A percentile compares a stretch with the other conserved stretches of the same genome.
phyloP scores from a whole-genome alignment of 2,329 filamentous ascomycete genomes.

The Chaetomiaceae sp. region DNA sequence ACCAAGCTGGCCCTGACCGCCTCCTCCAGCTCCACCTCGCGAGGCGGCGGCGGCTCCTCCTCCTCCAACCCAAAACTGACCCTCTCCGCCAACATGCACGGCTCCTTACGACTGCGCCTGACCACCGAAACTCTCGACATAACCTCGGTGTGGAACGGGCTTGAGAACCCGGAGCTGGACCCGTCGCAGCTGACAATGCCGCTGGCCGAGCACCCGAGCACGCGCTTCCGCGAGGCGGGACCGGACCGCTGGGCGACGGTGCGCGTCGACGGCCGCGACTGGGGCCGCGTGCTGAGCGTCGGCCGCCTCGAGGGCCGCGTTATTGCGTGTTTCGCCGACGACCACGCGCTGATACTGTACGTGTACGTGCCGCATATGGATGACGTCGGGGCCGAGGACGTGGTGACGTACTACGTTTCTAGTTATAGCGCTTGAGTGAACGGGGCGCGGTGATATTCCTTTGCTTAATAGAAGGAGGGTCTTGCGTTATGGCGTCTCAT shows the following conservation, averaged over 20 bases:
- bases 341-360: slow-evolving; percentile 75
- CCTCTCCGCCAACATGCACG: slow-evolving; percentile 90
- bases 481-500: no score
- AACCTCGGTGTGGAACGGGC: slow-evolving; percentile 74
- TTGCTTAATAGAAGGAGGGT: neutral
- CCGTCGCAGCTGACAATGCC: slow-evolving; percentile 65
- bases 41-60: slow-evolving; percentile 21
- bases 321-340: slow-evolving; percentile 82
- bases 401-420: slow-evolving; percentile 55
- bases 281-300: slow-evolving; percentile 90
- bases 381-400: slow-evolving; percentile 58
- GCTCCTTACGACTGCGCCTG: slow-evolving; percentile 72
- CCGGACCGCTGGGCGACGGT: slow-evolving; percentile 85
- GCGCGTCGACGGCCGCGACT: slow-evolving; percentile 86
- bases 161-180: slow-evolving; percentile 84
- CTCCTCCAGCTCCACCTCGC: slow-evolving; percentile 24
- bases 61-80: slow-evolving; percentile 62
- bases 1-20: slow-evolving; percentile 65
- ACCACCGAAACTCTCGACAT: slow-evolving; percentile 80
- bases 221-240: slow-evolving; percentile 67
- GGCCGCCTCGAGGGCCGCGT: slow-evolving; percentile 83
- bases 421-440: slow-evolving; percentile 30
- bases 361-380: slow-evolving; percentile 72
- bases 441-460: neutral
- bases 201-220: slow-evolving; percentile 74